phyloP scores from a whole-genome alignment of 495 filamentous ascomycete species.

The Polyplosphaeria fusca region DNA sequence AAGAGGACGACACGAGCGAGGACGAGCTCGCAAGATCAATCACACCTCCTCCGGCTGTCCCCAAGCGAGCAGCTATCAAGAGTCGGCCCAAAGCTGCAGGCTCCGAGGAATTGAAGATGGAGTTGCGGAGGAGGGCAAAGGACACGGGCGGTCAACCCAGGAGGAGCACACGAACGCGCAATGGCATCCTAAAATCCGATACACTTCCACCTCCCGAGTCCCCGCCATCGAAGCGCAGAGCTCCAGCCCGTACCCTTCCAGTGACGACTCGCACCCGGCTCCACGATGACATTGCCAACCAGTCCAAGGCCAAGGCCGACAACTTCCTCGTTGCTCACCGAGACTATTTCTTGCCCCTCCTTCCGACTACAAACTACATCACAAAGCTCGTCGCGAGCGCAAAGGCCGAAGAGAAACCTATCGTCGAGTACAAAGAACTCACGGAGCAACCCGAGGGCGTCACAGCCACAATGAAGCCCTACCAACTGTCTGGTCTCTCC shows the following conservation, averaged over 20 bases:
- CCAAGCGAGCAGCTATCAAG: too few species aligned
- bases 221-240: background rate
- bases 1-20: constrained; percentile 7
- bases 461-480: constrained; percentile 56
- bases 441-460: constrained; percentile 51
- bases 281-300: constrained; percentile 47
- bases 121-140: background rate
- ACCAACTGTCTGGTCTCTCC: constrained; percentile 60
- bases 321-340: constrained; percentile 53
- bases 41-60: background rate
- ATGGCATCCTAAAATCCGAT: constrained; percentile 19
- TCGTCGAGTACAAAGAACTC: constrained; percentile 48
- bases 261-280: constrained; percentile 46
- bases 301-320: constrained; percentile 48
- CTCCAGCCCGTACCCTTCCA: background rate
- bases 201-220: background rate
- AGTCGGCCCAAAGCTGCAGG: too few species aligned
- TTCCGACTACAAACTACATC: constrained; percentile 55
- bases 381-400: constrained; percentile 42
- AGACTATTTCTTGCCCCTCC: constrained; percentile 52
- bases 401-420: constrained; percentile 5
- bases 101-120: constrained; percentile 23
- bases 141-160: background rate
- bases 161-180: constrained; percentile 5
- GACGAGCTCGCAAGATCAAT: constrained; percentile 2